A percentile compares a stretch with the other conserved stretches of the same genome.
Conservation (phyloP, 2,329 filamentous ascomycete genomes). For the Penicillium sp. region DNA sequence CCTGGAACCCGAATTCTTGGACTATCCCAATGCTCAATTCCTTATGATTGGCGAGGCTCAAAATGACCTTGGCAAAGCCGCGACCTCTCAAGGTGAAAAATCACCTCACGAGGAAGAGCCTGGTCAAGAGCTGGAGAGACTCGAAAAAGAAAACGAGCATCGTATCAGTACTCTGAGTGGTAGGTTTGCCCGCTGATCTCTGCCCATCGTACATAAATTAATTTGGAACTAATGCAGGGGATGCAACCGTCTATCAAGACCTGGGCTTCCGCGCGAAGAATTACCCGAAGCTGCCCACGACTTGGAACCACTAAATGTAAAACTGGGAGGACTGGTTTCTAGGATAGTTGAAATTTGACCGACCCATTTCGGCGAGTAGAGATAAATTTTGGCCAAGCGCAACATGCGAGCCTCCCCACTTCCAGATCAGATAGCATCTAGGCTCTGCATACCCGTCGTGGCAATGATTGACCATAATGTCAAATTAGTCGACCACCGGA, state of each 20-base stretch:
- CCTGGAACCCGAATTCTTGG: conserved; percentile 69
- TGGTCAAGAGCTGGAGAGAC: conserved; percentile 69
- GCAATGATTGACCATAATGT: conserved; percentile 14
- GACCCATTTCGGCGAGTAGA: background rate
- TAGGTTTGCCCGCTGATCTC: conserved; percentile 25
- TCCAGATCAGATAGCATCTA: conserved; percentile 1
- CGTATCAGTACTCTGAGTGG: conserved; percentile 63
- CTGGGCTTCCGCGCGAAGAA: conserved; percentile 61
- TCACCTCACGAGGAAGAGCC: conserved; percentile 63
- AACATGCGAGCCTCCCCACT: background rate
- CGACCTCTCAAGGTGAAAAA: conserved; percentile 43
- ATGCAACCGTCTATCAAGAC: conserved; percentile 63
- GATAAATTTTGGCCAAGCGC: background rate
- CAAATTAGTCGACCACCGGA: background rate
- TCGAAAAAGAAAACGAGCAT: conserved; percentile 73
- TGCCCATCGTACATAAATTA: background rate
- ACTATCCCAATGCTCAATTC: conserved; percentile 74
- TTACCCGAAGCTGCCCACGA: conserved; percentile 64
- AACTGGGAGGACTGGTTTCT: background rate
- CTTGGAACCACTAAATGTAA: conserved; percentile 49
- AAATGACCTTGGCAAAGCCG: conserved; percentile 37
- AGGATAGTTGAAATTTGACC: background rate
- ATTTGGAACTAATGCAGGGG: conserved; percentile 41
- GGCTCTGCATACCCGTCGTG: conserved; percentile 5
- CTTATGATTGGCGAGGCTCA: conserved; percentile 68